A percentile compares a stretch with the other conserved stretches of the same genome.
Evolutionary conservation across 2,329 filamentous ascomycete genomes (phyloP).

Genomic region (Arthroderma uncinatum): DNA sequence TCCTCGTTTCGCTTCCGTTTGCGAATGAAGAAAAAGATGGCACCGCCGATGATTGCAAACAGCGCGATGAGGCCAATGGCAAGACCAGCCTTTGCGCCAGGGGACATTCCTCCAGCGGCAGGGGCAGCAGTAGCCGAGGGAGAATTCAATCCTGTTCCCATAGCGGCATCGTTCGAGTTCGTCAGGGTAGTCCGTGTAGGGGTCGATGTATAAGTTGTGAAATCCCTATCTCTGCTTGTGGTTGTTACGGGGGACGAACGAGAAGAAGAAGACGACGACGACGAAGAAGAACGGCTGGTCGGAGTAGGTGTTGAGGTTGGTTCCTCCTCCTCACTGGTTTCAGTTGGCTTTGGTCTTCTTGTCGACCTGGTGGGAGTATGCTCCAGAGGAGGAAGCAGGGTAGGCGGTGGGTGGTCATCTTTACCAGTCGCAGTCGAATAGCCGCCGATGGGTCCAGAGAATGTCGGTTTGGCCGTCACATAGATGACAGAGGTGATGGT

Average conservation of each 20-base stretch:
- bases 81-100: constrained; percentile 62
- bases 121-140: constrained; percentile 19
- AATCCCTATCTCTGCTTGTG: not conserved
- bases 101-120: constrained; percentile 27
- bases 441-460: constrained; percentile 40
- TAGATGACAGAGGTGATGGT: constrained; percentile 33
- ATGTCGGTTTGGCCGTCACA: constrained; percentile 43
- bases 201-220: constrained; percentile 6
- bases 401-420: constrained; percentile 7
- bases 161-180: constrained; percentile 9
- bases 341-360: constrained; percentile 7
- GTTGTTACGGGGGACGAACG: constrained; percentile 8
- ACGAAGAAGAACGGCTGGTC: not conserved
- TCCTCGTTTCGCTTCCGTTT: constrained; percentile 54
- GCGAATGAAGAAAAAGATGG: constrained; percentile 61
- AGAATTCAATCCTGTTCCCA: constrained; percentile 12
- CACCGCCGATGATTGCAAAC: constrained; percentile 53
- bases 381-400: constrained; percentile 23
- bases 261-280: constrained; percentile 8
- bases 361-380: constrained; percentile 11
- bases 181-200: constrained; percentile 7
- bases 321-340: constrained; percentile 9
- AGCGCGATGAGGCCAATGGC: constrained; percentile 68
- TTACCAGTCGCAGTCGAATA: constrained; percentile 31
- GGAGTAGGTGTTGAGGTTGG: constrained; percentile 14